Conservation (phyloP, 371 early-diverging fungal species). For the Syncephalastrum monosporum region DNA sequence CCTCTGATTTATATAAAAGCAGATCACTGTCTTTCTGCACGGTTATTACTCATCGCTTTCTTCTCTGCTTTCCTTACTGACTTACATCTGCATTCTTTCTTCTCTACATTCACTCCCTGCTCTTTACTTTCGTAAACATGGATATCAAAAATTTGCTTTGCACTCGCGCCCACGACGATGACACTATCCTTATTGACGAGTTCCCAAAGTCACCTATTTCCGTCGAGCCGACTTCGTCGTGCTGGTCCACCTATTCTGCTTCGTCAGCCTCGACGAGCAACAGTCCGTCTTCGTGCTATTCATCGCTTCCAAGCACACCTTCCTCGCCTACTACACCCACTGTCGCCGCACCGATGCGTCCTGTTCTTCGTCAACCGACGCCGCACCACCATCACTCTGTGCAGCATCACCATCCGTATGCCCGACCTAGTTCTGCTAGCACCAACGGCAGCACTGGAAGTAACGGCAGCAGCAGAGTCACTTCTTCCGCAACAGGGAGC, state of each 20-base stretch:
- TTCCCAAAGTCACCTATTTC: slow-evolving; percentile 9
- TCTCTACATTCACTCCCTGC: slow-evolving; percentile 1
- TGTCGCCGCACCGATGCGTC: background rate
- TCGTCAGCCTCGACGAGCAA: slow-evolving; percentile 9
- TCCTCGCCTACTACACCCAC: slow-evolving; percentile 11
- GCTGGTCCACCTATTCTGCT: slow-evolving; percentile 7
- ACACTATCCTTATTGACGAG: slow-evolving; percentile 4
- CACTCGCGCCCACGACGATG: slow-evolving; percentile 3
- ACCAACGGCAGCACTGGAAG: background rate
- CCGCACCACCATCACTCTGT: slow-evolving; percentile 1
- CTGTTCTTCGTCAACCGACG: slow-evolving; percentile 3
- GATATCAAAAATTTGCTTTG: slow-evolving; percentile 23
- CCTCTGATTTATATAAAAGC: no score
- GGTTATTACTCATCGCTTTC: background rate
- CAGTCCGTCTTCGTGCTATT: slow-evolving; percentile 11
- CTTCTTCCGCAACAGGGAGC: no score
- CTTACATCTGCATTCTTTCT: slow-evolving; percentile 1
- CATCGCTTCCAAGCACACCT: slow-evolving; percentile 5
- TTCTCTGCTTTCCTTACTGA: background rate
- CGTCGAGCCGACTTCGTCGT: background rate
- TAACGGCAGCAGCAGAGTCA: slow-evolving; percentile 4
- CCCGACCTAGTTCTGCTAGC: background rate
- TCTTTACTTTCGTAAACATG: slow-evolving; percentile 9
- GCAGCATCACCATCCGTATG: slow-evolving; percentile 1
- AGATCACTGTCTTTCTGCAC: slow-evolving; percentile 2